Evolutionary conservation across 2,329 filamentous ascomycete species (phyloP).

Genomic region (Diaporthe humulicola): DNA sequence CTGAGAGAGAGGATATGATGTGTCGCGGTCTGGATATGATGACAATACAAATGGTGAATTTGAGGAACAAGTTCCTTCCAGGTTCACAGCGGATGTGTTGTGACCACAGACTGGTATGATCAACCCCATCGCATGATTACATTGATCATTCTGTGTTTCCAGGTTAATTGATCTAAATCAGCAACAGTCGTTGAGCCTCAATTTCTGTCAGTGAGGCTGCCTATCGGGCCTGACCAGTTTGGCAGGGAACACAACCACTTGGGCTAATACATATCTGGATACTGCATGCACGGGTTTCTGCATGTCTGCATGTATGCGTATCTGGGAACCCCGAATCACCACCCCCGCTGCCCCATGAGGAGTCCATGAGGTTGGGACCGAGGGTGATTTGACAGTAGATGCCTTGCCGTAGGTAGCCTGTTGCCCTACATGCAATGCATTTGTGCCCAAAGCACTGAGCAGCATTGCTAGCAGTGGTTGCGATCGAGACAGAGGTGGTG

Average conservation of each 20-base stretch:
- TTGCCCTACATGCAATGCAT: neutral
- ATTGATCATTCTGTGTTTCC: no score
- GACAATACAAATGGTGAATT: no score
- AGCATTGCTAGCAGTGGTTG: neutral
- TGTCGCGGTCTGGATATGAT: no score
- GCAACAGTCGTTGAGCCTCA: neutral
- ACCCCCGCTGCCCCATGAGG: neutral
- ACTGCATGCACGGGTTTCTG: neutral
- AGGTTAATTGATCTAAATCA: no score
- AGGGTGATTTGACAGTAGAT: neutral
- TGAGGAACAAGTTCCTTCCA: no score
- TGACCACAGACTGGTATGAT: no score
- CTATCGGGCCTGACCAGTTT: neutral
- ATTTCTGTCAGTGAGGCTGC: neutral
- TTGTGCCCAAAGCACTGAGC: neutral
- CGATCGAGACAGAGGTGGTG: neutral
- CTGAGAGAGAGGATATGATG: no score
- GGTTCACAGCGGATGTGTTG: no score
- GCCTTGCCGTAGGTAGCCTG: neutral
- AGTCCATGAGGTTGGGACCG: neutral
- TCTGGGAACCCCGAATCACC: no score
- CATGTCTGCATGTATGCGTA: no score
- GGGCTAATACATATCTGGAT: neutral
- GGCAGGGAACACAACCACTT: neutral
- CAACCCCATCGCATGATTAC: no score